Conservation (phyloP, 192 early-diverging fungal species). For the Dissophora globulifera region DNA sequence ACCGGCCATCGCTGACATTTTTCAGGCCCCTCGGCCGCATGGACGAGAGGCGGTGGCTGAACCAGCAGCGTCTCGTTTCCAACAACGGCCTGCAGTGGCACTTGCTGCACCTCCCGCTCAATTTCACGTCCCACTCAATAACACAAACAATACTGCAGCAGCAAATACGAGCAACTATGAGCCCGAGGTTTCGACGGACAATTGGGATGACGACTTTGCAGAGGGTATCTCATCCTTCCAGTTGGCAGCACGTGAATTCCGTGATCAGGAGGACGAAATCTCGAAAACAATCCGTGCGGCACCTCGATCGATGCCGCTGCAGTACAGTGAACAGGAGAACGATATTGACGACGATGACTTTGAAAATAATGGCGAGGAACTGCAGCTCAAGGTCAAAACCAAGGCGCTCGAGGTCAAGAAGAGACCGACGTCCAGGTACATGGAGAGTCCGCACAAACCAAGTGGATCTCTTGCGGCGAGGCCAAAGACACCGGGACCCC, state of each 20-base stretch:
- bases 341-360: conserved; percentile 30
- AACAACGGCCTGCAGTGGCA: conserved; percentile 6
- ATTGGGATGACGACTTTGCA: conserved; percentile 58
- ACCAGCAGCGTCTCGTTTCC: background rate
- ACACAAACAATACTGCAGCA: background rate
- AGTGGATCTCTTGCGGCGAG: conserved; percentile 39
- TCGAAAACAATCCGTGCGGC: conserved; percentile 29
- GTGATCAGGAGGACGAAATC: conserved; percentile 39
- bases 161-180: conserved; percentile 31
- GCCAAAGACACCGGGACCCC: conserved; percentile 8
- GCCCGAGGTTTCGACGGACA: conserved; percentile 30
- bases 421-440: background rate
- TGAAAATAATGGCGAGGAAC: conserved; percentile 22
- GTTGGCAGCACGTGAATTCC: conserved; percentile 32
- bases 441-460: conserved; percentile 6
- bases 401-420: conserved; percentile 18
- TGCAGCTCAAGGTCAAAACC: conserved; percentile 28
- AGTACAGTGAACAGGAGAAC: background rate
- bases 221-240: conserved; percentile 45
- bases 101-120: conserved; percentile 10
- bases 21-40: conserved; percentile 12
- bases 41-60: conserved; percentile 9
- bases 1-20: conserved; percentile 28
- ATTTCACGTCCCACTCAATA: conserved; percentile 8
- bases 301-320: background rate